These are phyloP conservation scores for Zea luxurians DNA, from an alignment of 176 grass and related monocot genomes.

Conservation along the genomic window DNA sequence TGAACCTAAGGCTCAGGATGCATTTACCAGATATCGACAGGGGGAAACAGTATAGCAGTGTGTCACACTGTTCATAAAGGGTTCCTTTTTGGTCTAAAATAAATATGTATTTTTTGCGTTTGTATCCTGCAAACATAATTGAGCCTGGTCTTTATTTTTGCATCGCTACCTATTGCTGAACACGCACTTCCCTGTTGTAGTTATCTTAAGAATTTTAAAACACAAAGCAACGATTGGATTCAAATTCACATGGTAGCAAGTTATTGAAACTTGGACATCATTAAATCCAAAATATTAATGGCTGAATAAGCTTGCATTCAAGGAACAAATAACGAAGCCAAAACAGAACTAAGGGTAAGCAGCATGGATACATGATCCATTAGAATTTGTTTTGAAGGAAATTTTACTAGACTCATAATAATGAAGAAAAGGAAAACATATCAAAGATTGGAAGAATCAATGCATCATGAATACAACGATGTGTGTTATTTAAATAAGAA, in stretches of 20 bases:
- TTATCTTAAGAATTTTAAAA: background rate
- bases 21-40: background rate
- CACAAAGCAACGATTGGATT: background rate
- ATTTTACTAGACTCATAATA: slow-evolving; percentile 5
- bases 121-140: background rate
- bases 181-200: background rate
- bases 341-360: background rate
- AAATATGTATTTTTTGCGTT: background rate
- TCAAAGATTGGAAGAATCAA: background rate
- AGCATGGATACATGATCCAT: slow-evolving; percentile 25
- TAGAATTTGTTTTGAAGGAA: slow-evolving; percentile 2
- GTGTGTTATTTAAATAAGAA: background rate
- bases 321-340: slow-evolving; percentile 11
- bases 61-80: background rate
- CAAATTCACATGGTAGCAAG: slow-evolving; percentile 7
- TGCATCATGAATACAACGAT: background rate
- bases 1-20: background rate
- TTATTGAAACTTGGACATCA: slow-evolving; percentile 20
- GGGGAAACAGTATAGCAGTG: background rate
- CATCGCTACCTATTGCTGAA: background rate
- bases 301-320: background rate
- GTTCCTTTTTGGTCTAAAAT: background rate
- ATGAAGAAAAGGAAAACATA: background rate
- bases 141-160: background rate
- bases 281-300: slow-evolving; percentile 6